Evolutionary conservation across 495 filamentous ascomycete species (phyloP), one percentile per base, ranked within the genome.

Genomic region (Parachaetomium inaequale): DNA sequence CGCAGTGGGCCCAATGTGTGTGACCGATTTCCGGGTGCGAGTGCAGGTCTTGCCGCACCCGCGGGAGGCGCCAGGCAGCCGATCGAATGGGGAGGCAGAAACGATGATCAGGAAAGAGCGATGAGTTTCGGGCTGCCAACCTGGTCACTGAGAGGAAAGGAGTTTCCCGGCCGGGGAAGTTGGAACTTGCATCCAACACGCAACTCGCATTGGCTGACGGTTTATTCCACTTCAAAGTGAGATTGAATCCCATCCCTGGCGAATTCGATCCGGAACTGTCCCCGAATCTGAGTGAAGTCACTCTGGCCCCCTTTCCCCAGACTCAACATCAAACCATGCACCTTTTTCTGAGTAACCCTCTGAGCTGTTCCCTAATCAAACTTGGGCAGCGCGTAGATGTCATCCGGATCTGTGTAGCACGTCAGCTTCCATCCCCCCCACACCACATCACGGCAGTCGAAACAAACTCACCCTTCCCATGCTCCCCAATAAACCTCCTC

Each of bases 401-500:
- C 81, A 17, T 82, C 80, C 8, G 82, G 84, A 77, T 88, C 85
- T 72, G 36, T 17, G 5, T 31, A 15, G 11, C 2, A 2, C 2
- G 58, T 70, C 28, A 68, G 63, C 58, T 34, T 19, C 2, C 7
- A 5, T 47, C n/a, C 15, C 17, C n/a, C 36, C 5, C 10, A 21
- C 51, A 36, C 10, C 14, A 31, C 2, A 38, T 15, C 12, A 40
- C 14, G 36, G 2, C 4, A 40, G 1, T 14, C 6, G 25, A 51
- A 15, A 51, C 0, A 10, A 38, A 68, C 65, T 70, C 58, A 75
- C 70, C 72, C 66, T 81, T 78, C 2, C 81, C 80, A 38, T 83
- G 69, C 19, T 70, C 72, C 57, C 78, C 56, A 59, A 90, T 88
- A 64, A 83, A 88, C 64, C 79, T 77, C 62, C 78, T 76, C 49